Evolutionary conservation across 2,329 filamentous ascomycete species (phyloP), one percentile per base, ranked within the genome.

Genomic region (Chaetothyriales sp.): DNA sequence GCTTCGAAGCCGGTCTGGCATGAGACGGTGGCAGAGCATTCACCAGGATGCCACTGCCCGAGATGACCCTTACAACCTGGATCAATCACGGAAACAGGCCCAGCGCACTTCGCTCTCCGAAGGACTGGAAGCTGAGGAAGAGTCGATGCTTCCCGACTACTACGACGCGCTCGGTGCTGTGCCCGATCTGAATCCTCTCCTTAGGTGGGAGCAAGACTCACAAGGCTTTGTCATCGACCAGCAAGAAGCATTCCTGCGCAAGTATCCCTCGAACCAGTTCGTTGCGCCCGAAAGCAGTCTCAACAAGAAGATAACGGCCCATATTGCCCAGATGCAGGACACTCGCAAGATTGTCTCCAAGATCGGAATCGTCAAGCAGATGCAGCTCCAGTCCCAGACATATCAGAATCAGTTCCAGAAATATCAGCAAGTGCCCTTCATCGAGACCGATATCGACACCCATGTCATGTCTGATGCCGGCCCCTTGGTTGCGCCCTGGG

Each of bases 361-460:
- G 69, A 95, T 98, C 64, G 83, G 86, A 47, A 87, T 98, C 55
- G 92, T 98, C 65, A 98, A 96, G 71, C 92, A 98, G 70, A 98
- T 98, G 92, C 92, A 98, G 69, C 80, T 96, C 49, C 92, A 98
- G 66, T 86, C 88, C 48, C 92, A 95, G 77, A 85, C 94, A 64
- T 98, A 98, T 64, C 85, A 89, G 62, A 98, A 98, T 63, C 92
- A 98, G 66, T 98, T 98, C 61, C 88, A 90, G 57, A 95, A 95
- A 68, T 95, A 94, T 63, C 86, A 95, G 55, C 85, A 85, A 0
- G 83, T 90, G 63, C 86, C 87, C 0, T 95, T 98, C 56, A 70
- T 83, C 18, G 92, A 98, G 68, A 76, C 79, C 43, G 92, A 96
- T 62, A 81, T 92, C 49, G 83, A 88, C 48, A 79, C 88, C n/a